Conservation (phyloP, 2,329 filamentous ascomycete genomes). For the Daldinia eschscholtzii region DNA sequence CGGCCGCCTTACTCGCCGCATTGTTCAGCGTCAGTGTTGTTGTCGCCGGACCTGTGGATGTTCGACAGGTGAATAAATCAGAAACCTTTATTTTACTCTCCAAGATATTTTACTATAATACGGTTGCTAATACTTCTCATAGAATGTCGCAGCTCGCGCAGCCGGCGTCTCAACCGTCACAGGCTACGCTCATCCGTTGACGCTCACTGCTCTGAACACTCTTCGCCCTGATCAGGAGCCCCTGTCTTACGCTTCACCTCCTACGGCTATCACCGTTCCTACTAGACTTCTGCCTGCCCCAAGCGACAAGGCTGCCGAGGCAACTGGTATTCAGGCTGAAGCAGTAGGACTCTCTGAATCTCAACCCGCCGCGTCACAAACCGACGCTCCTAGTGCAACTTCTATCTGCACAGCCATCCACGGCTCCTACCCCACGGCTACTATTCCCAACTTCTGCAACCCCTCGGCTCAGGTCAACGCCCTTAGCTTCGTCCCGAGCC, state of each 20-base stretch:
- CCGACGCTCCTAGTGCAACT: slow-evolving; percentile 3
- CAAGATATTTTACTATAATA: not conserved
- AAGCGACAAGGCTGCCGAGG: slow-evolving; percentile 49
- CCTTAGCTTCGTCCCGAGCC: slow-evolving; percentile 35
- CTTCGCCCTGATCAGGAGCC: slow-evolving; percentile 44
- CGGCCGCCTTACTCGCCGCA: slow-evolving; percentile 16
- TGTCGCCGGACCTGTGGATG: slow-evolving; percentile 30
- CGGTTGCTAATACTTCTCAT: slow-evolving; percentile 21
- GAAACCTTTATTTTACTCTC: not conserved
- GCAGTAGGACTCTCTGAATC: not conserved
- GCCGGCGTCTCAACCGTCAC: slow-evolving; percentile 46
- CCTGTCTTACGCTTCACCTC: slow-evolving; percentile 47
- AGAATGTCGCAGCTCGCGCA: slow-evolving; percentile 29
- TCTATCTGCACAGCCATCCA: slow-evolving; percentile 46
- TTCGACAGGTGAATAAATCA: slow-evolving; percentile 30
- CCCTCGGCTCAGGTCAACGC: slow-evolving; percentile 49
- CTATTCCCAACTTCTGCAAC: slow-evolving; percentile 51
- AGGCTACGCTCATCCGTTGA: slow-evolving; percentile 49
- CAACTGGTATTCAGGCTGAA: slow-evolving; percentile 12
- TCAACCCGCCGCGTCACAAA: slow-evolving; percentile 4
- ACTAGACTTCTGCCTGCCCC: slow-evolving; percentile 13
- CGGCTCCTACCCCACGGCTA: slow-evolving; percentile 46
- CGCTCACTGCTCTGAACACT: slow-evolving; percentile 43
- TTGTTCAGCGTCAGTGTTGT: slow-evolving; percentile 19
- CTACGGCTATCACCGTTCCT: slow-evolving; percentile 47